Evolutionary conservation across 805 yeast genomes (phyloP).

Genomic region (Hanseniaspora meyeri): DNA sequence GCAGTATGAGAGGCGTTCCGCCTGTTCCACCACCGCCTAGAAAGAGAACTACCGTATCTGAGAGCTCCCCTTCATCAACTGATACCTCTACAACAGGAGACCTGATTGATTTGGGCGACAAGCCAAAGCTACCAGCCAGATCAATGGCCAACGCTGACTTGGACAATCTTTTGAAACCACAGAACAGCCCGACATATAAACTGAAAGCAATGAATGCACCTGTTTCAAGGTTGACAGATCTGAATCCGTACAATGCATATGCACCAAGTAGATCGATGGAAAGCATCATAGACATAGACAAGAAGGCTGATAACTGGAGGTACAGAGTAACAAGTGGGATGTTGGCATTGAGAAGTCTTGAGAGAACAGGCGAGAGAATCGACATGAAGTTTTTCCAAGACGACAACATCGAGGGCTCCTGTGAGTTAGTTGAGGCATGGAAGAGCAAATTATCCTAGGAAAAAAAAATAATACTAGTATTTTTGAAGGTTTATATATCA

Average conservation of each 20-base stretch:
- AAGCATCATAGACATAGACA: conserved; percentile 29
- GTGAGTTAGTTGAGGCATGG: conserved; percentile 8
- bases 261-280: neutral
- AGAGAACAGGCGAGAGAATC: conserved; percentile 16
- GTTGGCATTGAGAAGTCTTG: conserved; percentile 15
- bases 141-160: neutral
- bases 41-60: neutral
- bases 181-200: neutral
- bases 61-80: neutral
- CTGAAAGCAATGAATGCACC: neutral
- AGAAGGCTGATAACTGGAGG: conserved; percentile 45
- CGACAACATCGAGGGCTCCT: conserved; percentile 20
- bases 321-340: conserved; percentile 36
- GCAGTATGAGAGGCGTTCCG: conserved; percentile 18
- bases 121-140: neutral
- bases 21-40: conserved; percentile 19
- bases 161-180: neutral
- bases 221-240: neutral
- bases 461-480: neutral
- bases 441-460: neutral
- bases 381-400: conserved; percentile 25
- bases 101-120: neutral
- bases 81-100: neutral
- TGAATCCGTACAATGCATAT: neutral
- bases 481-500: neutral